A percentile compares a stretch with the other conserved stretches of the same genome.
These are phyloP conservation scores for Mesotaenium endlicherianum DNA, from an alignment of 139 green algal species.

Conservation along the genomic window DNA sequence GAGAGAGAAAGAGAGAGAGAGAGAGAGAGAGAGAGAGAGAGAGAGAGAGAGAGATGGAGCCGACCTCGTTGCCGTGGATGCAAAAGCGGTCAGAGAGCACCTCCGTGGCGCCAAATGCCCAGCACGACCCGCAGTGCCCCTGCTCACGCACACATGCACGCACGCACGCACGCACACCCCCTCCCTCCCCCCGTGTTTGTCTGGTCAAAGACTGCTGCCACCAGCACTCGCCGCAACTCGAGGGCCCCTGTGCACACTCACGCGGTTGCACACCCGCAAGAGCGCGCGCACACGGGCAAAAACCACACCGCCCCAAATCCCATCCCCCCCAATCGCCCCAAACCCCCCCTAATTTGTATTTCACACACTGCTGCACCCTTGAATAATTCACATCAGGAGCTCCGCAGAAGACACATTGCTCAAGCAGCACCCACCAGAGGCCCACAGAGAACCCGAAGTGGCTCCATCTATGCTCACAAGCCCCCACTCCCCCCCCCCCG, in stretches of 20 bases:
- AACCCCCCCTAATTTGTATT: too few species aligned
- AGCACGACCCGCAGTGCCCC: constrained; percentile 52
- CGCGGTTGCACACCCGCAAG: too few species aligned
- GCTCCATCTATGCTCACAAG: too few species aligned
- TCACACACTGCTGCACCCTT: too few species aligned
- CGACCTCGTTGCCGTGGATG: constrained; percentile 16
- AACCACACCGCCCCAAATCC: not conserved
- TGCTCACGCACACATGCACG: constrained; percentile 2
- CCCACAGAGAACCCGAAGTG: too few species aligned
- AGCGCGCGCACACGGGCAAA: not conserved
- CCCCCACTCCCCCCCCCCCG: too few species aligned
- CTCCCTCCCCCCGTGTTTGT: too few species aligned
- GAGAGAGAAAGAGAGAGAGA: not conserved
- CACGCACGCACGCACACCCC: not conserved
- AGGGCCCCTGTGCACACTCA: too few species aligned
- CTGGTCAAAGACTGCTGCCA: not conserved
- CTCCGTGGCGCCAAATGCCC: constrained; percentile 52
- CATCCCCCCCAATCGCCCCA: not conserved
- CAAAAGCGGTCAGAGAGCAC: constrained; percentile 49
- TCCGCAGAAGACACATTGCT: too few species aligned
- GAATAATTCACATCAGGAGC: too few species aligned
- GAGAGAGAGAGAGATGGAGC: not conserved
- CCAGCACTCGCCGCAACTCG: not conserved
- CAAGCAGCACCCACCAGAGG: too few species aligned
- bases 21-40: not conserved